Conservation (phyloP, 768 basidiomycete genomes). For the Collybiopsis confluens region DNA sequence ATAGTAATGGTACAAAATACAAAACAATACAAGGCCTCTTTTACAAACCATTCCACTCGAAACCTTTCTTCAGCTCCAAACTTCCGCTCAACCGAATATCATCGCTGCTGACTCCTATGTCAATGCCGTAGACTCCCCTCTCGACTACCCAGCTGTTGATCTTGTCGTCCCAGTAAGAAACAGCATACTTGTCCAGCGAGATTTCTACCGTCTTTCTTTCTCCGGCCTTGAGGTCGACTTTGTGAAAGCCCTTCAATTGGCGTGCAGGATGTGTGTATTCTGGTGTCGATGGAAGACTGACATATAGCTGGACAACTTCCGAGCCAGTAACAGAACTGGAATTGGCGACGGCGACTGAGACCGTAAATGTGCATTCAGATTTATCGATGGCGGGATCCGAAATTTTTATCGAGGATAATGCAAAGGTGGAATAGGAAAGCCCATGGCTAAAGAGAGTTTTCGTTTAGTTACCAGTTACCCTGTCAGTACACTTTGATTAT, state of each 20-base stretch:
- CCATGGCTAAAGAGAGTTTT: slow-evolving; percentile 37
- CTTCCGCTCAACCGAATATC: slow-evolving; percentile 34
- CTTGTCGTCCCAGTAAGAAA: slow-evolving; percentile 65
- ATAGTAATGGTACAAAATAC: no score
- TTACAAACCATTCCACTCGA: slow-evolving; percentile 69
- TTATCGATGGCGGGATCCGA: slow-evolving; percentile 24
- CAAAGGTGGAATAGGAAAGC: slow-evolving; percentile 51
- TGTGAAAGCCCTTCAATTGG: slow-evolving; percentile 60
- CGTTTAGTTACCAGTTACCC: no score
- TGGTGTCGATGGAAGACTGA: slow-evolving; percentile 39
- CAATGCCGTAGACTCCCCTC: slow-evolving; percentile 50
- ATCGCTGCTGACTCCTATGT: slow-evolving; percentile 53
- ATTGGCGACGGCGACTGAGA: slow-evolving; percentile 41
- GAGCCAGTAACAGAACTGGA: slow-evolving; percentile 42
- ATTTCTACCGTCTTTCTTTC: slow-evolving; percentile 35
- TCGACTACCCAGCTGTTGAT: slow-evolving; percentile 56
- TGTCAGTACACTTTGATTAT: no score
- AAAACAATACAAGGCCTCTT: no score
- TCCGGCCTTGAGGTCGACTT: slow-evolving; percentile 52
- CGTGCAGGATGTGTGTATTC: slow-evolving; percentile 49
- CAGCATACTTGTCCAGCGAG: slow-evolving; percentile 56
- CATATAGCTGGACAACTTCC: slow-evolving; percentile 61
- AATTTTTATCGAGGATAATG: slow-evolving; percentile 36
- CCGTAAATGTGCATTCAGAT: slow-evolving; percentile 32
- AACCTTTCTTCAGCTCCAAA: slow-evolving; percentile 44